Conservation (phyloP, 2,329 filamentous ascomycete species). For the Pseudogymnoascus sp. region DNA sequence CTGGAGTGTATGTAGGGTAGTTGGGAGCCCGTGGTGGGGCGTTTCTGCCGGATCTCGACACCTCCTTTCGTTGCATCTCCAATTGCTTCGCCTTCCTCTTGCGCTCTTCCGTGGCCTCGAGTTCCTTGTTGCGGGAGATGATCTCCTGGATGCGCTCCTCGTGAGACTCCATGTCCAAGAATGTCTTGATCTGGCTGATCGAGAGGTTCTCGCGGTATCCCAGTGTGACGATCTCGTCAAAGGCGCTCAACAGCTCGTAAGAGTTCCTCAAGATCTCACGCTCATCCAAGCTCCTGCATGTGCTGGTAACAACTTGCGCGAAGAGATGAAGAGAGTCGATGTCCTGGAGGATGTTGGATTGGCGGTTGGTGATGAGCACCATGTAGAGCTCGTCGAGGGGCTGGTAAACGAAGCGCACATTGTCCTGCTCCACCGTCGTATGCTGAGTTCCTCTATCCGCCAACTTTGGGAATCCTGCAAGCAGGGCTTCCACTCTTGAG, state of each 20-base stretch:
- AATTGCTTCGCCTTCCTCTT: constrained; percentile 98
- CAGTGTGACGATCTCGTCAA: constrained; percentile 92
- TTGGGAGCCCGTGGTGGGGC: constrained; percentile 65
- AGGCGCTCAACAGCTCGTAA: constrained; percentile 91
- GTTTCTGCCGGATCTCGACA: constrained; percentile 65
- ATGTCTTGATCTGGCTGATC: constrained; percentile 96
- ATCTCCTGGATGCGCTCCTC: constrained; percentile 99
- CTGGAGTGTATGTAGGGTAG: constrained; percentile 84
- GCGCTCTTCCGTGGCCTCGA: constrained; percentile 75
- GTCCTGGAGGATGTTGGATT: constrained; percentile 98
- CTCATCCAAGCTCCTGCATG: constrained; percentile 94
- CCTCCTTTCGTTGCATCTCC: constrained; percentile 97
- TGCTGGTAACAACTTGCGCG: constrained; percentile 91
- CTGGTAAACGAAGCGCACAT: constrained; percentile 98
- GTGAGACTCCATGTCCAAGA: constrained; percentile 98
- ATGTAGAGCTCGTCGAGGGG: constrained; percentile 99
- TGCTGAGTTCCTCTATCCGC: constrained; percentile 94
- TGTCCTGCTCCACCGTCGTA: constrained; percentile 97
- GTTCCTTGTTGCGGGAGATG: constrained; percentile 94
- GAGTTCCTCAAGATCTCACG: constrained; percentile 91
- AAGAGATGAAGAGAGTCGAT: constrained; percentile 98
- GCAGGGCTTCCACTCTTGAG: constrained; percentile 90
- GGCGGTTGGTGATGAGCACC: constrained; percentile 97
- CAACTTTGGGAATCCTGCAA: constrained; percentile 95
- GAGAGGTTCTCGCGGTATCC: constrained; percentile 96